phyloP scores from a whole-genome alignment of 768 basidiomycete species.

The Lentinula guzmanii region DNA sequence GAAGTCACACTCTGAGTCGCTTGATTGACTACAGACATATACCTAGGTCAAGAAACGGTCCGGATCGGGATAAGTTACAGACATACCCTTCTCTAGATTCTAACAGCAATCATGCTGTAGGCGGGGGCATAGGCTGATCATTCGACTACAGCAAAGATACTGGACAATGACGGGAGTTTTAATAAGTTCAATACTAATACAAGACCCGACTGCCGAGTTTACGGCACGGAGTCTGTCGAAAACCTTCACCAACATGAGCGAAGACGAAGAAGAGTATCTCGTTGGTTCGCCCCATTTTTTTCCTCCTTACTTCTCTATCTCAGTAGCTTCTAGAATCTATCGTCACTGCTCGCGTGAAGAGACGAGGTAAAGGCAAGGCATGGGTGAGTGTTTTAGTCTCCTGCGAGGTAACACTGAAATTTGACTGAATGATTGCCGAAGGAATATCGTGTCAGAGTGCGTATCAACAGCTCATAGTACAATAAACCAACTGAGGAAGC shows the following conservation, averaged over 20 bases:
- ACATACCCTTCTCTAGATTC: too few relatives aligned
- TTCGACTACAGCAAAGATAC: too few relatives aligned
- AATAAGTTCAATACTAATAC: too few relatives aligned
- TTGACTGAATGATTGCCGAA: slow-evolving; percentile 14
- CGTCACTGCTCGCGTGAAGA: slow-evolving; percentile 43
- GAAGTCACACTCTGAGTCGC: too few relatives aligned
- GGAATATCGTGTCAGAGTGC: slow-evolving; percentile 57
- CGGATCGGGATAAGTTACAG: too few relatives aligned
- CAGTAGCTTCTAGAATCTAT: slow-evolving; percentile 38
- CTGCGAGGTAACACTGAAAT: slow-evolving; percentile 6
- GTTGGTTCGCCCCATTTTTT: slow-evolving; percentile 43
- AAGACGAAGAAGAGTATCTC: slow-evolving; percentile 51
- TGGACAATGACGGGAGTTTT: too few relatives aligned
- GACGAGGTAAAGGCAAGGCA: slow-evolving; percentile 28
- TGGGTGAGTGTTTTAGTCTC: slow-evolving; percentile 38
- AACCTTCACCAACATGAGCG: slow-evolving; percentile 16
- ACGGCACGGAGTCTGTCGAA: too few relatives aligned
- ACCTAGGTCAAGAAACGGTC: too few relatives aligned
- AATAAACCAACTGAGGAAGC: slow-evolving; percentile 1
- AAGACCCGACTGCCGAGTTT: too few relatives aligned
- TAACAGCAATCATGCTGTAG: too few relatives aligned
- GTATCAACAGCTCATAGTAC: slow-evolving; percentile 10
- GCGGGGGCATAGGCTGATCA: too few relatives aligned
- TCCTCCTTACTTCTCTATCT: neutral
- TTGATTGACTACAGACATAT: too few relatives aligned